Conservation (phyloP, 2,329 filamentous ascomycete species). For the Penicillium hesseltinei region DNA sequence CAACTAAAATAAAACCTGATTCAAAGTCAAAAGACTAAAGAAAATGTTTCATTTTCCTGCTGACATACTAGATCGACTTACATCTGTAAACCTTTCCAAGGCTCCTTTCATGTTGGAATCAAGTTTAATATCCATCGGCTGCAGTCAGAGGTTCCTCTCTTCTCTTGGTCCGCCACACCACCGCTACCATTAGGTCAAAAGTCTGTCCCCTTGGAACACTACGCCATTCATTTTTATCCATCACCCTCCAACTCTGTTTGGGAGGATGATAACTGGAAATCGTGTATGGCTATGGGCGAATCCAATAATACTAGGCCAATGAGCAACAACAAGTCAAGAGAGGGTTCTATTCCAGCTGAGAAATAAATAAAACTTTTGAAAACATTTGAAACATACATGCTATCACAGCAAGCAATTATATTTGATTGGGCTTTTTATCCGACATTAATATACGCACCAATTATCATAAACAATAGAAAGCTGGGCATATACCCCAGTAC, state of each 20-base stretch:
- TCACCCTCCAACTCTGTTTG: too few species aligned
- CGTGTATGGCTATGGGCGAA: background rate
- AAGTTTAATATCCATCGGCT: too few species aligned
- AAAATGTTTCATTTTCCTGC: background rate
- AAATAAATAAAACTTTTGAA: too few species aligned
- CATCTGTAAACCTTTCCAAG: background rate
- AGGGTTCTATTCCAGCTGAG: background rate
- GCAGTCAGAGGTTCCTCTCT: too few species aligned
- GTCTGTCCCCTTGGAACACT: background rate
- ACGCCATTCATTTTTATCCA: too few species aligned
- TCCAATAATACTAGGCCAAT: background rate
- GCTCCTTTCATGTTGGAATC: background rate
- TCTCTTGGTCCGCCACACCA: too few species aligned
- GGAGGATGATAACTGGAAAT: background rate
- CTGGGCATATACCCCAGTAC: conserved; percentile 6
- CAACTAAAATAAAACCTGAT: background rate
- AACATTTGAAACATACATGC: background rate
- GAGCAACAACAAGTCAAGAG: background rate
- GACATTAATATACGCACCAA: background rate
- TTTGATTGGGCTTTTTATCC: background rate
- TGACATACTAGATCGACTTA: background rate
- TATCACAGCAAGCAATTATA: background rate
- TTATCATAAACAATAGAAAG: conserved; percentile 1
- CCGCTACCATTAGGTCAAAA: too few species aligned
- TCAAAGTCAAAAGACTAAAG: background rate